Conservation (phyloP, 202 grass and related monocot species). For the Elaeis oleifera region DNA sequence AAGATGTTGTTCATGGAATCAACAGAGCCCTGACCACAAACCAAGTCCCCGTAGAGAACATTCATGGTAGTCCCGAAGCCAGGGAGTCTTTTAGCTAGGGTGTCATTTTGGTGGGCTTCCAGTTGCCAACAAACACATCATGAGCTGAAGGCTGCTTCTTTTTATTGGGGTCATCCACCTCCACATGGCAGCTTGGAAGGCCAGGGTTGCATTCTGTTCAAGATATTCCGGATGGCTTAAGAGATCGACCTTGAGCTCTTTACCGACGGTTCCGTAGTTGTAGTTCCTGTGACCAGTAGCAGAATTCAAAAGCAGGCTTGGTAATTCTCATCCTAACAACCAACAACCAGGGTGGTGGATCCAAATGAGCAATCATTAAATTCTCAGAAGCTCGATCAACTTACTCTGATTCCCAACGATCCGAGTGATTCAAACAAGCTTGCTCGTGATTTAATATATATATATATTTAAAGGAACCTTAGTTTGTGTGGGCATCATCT, state of each 20-base stretch:
- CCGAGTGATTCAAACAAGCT: no score
- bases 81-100: background rate
- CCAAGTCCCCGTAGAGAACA: background rate
- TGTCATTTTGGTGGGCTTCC: constrained; percentile 12
- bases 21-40: constrained; percentile 6
- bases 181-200: constrained; percentile 12
- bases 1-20: constrained; percentile 15
- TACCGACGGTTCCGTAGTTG: constrained; percentile 3
- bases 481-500: no score
- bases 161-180: constrained; percentile 15
- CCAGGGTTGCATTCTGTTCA: constrained; percentile 12
- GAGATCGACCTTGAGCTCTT: background rate
- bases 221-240: constrained; percentile 15
- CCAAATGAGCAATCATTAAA: no score
- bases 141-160: constrained; percentile 17
- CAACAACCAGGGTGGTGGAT: no score
- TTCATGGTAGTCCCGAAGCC: constrained; percentile 12
- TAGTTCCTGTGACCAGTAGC: background rate
- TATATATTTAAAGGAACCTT: no score
- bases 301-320: no score
- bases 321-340: no score
- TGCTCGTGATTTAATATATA: no score
- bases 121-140: constrained; percentile 11
- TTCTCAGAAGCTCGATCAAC: no score
- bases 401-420: no score